Conservation (phyloP, 331 rosid genomes). For the Spiraea crenata region DNA sequence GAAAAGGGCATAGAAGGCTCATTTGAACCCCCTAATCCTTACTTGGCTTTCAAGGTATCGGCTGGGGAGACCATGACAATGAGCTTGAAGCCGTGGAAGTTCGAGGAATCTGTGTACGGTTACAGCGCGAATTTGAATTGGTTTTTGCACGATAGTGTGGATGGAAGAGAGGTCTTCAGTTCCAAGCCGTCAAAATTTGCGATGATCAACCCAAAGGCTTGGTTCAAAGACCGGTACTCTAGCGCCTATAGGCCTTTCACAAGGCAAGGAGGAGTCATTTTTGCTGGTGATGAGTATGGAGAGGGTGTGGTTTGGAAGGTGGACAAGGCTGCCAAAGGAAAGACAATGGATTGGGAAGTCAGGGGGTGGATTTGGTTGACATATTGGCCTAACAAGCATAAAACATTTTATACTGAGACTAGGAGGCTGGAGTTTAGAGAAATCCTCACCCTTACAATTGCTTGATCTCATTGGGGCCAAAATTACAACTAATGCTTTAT, state of each 20-base stretch:
- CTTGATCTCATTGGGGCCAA: neutral
- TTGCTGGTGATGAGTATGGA: slow-evolving; percentile 90
- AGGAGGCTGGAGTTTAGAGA: slow-evolving; percentile 84
- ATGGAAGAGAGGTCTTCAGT: slow-evolving; percentile 76
- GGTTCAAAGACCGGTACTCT: slow-evolving; percentile 77
- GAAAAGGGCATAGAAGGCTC: slow-evolving; percentile 70
- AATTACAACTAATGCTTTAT: neutral
- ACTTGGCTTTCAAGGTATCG: slow-evolving; percentile 57
- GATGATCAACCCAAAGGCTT: slow-evolving; percentile 65
- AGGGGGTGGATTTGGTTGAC: slow-evolving; percentile 90
- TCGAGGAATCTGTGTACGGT: slow-evolving; percentile 73
- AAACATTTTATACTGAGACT: slow-evolving; percentile 60
- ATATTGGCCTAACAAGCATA: slow-evolving; percentile 84
- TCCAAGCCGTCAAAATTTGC: slow-evolving; percentile 67
- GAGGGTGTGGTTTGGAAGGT: slow-evolving; percentile 76
- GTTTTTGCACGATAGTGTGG: slow-evolving; percentile 76
- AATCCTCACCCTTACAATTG: slow-evolving; percentile 47
- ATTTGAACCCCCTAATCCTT: slow-evolving; percentile 48
- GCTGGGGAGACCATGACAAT: slow-evolving; percentile 53
- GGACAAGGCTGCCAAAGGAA: slow-evolving; percentile 57
- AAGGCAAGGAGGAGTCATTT: slow-evolving; percentile 79
- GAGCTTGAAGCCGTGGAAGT: slow-evolving; percentile 82
- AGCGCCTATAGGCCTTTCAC: slow-evolving; percentile 79
- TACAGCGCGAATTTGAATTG: slow-evolving; percentile 74
- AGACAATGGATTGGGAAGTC: slow-evolving; percentile 80